phyloP scores from a whole-genome alignment of 2,329 filamentous ascomycete genomes.

The Aspergillus fumigatiaffinis region DNA sequence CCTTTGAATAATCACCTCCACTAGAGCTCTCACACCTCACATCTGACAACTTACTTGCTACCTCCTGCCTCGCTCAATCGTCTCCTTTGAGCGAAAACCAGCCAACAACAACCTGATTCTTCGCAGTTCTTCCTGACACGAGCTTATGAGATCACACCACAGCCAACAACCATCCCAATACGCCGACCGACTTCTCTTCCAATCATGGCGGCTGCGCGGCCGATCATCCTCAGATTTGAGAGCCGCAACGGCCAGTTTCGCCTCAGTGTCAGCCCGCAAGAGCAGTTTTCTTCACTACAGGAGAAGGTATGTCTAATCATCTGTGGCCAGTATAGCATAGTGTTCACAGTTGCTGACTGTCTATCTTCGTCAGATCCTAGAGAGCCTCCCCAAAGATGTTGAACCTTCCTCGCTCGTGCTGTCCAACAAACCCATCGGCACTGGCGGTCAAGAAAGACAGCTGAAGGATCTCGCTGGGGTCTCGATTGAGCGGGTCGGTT shows the following conservation, averaged over 20 bases:
- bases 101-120: not conserved
- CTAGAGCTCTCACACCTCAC: not conserved
- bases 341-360: constrained; percentile 7
- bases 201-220: constrained; percentile 36
- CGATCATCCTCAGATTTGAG: constrained; percentile 80
- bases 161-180: not conserved
- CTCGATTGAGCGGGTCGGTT: constrained; percentile 53
- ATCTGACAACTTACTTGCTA: constrained; percentile 2
- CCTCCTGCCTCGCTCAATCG: not conserved
- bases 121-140: not conserved
- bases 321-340: not conserved
- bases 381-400: constrained; percentile 56
- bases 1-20: not conserved
- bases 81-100: not conserved
- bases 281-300: constrained; percentile 63
- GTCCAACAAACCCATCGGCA: constrained; percentile 58
- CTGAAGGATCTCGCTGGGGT: constrained; percentile 52
- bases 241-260: constrained; percentile 92
- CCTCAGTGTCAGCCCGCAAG: constrained; percentile 68
- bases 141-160: not conserved
- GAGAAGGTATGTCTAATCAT: constrained; percentile 34
- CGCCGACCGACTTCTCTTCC: not conserved
- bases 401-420: constrained; percentile 55
- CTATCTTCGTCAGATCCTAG: constrained; percentile 44
- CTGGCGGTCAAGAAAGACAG: constrained; percentile 51